Evolutionary conservation across 441 rosid genomes (phyloP).

Genomic region (Breynia disticha): DNA sequence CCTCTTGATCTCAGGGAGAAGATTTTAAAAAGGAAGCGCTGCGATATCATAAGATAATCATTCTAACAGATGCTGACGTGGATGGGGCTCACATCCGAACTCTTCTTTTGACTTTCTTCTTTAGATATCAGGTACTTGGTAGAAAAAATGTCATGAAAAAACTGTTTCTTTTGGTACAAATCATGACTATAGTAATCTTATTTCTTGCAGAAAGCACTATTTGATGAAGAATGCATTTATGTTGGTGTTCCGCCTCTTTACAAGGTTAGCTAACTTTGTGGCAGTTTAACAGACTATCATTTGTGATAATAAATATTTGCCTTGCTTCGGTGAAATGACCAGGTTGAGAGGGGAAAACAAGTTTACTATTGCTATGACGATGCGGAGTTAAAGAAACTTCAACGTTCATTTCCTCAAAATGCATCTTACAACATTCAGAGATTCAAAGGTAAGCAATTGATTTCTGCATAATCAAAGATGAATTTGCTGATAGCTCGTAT

Average conservation of each 20-base stretch:
- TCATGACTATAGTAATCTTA: constrained; percentile 2
- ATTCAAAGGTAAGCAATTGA: constrained; percentile 57
- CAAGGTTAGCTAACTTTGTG: too few relatives aligned
- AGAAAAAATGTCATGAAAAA: constrained; percentile 1
- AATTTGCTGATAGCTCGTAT: not conserved
- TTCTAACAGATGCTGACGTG: constrained; percentile 96
- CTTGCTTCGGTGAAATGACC: constrained; percentile 15
- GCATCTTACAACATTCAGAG: constrained; percentile 82
- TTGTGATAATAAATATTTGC: too few relatives aligned
- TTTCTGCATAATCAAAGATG: not conserved
- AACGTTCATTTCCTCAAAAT: constrained; percentile 48
- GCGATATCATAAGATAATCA: constrained; percentile 88
- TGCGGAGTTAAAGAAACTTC: constrained; percentile 46
- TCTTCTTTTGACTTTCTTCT: constrained; percentile 83
- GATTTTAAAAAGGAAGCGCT: constrained; percentile 72
- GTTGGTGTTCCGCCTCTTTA: constrained; percentile 96
- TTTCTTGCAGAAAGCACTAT: constrained; percentile 65
- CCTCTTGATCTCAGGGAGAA: constrained; percentile 54
- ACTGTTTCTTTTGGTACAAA: not conserved
- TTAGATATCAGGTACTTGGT: constrained; percentile 74
- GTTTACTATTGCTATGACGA: constrained; percentile 64
- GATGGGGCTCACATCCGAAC: constrained; percentile 99
- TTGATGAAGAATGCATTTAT: constrained; percentile 83
- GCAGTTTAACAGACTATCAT: not conserved
- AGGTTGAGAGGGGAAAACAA: constrained; percentile 89